phyloP scores from a whole-genome alignment of 2,329 filamentous ascomycete genomes.

The Cercospora sp. region DNA sequence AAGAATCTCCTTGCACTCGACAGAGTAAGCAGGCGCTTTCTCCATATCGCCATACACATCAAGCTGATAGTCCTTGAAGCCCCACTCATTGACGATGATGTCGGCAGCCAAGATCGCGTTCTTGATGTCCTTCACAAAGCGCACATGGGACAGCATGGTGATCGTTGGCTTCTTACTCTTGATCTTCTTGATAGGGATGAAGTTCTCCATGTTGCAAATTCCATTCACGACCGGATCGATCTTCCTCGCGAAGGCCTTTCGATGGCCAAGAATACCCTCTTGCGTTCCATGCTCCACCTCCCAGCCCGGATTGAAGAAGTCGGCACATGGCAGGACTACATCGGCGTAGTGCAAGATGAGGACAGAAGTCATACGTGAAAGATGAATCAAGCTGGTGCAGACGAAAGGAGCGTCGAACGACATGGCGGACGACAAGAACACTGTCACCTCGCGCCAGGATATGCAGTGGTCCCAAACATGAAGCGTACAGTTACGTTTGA shows the following conservation, averaged over 20 bases:
- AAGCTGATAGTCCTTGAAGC: conserved; percentile 59
- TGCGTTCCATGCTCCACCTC: conserved; percentile 59
- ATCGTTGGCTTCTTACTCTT: conserved; percentile 56
- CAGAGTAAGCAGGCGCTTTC: conserved; percentile 57
- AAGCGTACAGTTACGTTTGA: conserved; percentile 10
- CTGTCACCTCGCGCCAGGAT: conserved; percentile 15
- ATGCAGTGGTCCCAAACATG: conserved; percentile 19
- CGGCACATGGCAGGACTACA: conserved; percentile 50
- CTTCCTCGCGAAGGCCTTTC: conserved; percentile 55
- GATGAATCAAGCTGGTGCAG: conserved; percentile 27
- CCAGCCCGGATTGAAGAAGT: conserved; percentile 62
- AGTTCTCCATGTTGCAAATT: conserved; percentile 60
- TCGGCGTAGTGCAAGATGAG: conserved; percentile 50
- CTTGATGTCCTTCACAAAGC: conserved; percentile 60
- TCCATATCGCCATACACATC: conserved; percentile 62
- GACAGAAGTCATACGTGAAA: conserved; percentile 29
- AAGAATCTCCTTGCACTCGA: conserved; percentile 55
- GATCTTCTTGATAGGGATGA: conserved; percentile 57
- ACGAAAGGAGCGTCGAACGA: conserved; percentile 25
- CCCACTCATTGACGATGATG: conserved; percentile 62
- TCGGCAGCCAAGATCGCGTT: conserved; percentile 60
- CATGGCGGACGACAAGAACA: conserved; percentile 18
- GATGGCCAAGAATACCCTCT: conserved; percentile 54
- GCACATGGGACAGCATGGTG: conserved; percentile 61
- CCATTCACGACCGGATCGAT: conserved; percentile 63